Base-by-base conservation (phyloP, 2,329 filamentous ascomycete species). In the Pseudogymnoascus sp. region DNA sequence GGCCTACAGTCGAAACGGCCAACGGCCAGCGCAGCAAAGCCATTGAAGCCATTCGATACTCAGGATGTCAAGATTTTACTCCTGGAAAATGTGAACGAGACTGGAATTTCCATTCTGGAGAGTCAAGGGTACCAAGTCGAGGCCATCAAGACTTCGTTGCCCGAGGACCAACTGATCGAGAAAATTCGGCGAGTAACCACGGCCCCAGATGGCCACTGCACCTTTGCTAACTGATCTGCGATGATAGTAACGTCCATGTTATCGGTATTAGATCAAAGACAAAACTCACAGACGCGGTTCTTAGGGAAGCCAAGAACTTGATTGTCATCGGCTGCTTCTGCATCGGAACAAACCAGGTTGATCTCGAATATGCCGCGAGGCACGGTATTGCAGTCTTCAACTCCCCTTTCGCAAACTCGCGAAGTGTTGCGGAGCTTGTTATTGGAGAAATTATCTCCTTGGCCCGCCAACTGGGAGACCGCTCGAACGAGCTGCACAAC, bases 231-330 rank as follows among this genome's bases (percentile, higher is more conserved):
- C 62, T 67, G 63, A n/a, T 39, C 16, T 54, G 67, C 63, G 63
- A 62, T 54, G 62, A 64, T 65, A 96, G 92, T 67, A 90, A 97
- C 75, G 90, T 97, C 28, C 95, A 99, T 74, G 95, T 98, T 72
- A 95, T 99, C 75, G 95, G 95, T 69, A 98, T 99, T 72, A 90
- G 95, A 69, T 98, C 93, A 65, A 99, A 99, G 82, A 99, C 95
- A 36, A 96, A 95, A 80, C 85, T 99, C 74, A 93, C 87, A 7
- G 88, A 90, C 67, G 88, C 87, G 72, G 90, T 99, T 28, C 83
- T 99, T 66, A 83, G 85, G 64, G 88, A 96, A 75, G 95, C 95
- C 63, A 96, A 93, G 80, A 96, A 97, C 76, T 84, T 99, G 63
- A 89, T 98, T 65, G 95, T 97, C 67, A 86, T 98, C 71, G 95